These are phyloP conservation scores for Rhizophagus clarus DNA, from an alignment of 192 early-diverging fungal species.

Conservation along the genomic window DNA sequence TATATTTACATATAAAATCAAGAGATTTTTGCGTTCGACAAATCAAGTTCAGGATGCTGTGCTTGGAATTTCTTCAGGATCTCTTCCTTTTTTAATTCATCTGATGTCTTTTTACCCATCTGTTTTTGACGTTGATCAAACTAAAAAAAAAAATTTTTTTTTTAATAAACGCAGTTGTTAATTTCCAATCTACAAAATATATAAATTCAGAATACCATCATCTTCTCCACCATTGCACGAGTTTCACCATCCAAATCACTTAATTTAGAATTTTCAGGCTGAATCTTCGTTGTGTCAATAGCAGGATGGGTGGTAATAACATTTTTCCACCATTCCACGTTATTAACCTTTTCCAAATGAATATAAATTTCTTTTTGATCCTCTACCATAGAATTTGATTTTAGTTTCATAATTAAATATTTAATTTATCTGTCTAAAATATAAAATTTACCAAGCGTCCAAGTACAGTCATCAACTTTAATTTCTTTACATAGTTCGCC, in stretches of 20 bases:
- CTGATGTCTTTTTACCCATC: slow-evolving; percentile 75
- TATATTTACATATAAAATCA: slow-evolving; percentile 18
- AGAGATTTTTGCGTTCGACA: slow-evolving; percentile 33
- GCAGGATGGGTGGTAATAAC: slow-evolving; percentile 77
- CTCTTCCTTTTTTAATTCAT: slow-evolving; percentile 75
- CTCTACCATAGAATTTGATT: slow-evolving; percentile 36
- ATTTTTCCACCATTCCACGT: slow-evolving; percentile 87
- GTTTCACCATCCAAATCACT: slow-evolving; percentile 89
- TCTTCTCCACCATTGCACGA: slow-evolving; percentile 90
- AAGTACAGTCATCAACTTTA: slow-evolving; percentile 79
- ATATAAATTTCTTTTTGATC: slow-evolving; percentile 73
- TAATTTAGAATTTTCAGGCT: slow-evolving; percentile 89
- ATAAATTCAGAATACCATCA: slow-evolving; percentile 71
- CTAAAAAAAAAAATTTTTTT: slow-evolving; percentile 39
- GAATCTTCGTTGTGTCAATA: slow-evolving; percentile 88
- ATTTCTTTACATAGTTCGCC: slow-evolving; percentile 72
- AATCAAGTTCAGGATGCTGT: slow-evolving; percentile 32
- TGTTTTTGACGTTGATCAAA: slow-evolving; percentile 89
- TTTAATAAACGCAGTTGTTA: neutral
- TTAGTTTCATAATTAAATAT: neutral
- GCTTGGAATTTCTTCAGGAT: slow-evolving; percentile 77
- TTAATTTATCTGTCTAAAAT: neutral
- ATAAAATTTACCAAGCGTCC: slow-evolving; percentile 64
- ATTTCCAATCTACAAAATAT: neutral
- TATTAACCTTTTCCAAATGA: slow-evolving; percentile 84